Percentiles rank a stretch among this genome's conserved stretches.
Evolutionary conservation across 2,329 filamentous ascomycete species (phyloP).

Genomic region (Atkinsonella texensis): DNA sequence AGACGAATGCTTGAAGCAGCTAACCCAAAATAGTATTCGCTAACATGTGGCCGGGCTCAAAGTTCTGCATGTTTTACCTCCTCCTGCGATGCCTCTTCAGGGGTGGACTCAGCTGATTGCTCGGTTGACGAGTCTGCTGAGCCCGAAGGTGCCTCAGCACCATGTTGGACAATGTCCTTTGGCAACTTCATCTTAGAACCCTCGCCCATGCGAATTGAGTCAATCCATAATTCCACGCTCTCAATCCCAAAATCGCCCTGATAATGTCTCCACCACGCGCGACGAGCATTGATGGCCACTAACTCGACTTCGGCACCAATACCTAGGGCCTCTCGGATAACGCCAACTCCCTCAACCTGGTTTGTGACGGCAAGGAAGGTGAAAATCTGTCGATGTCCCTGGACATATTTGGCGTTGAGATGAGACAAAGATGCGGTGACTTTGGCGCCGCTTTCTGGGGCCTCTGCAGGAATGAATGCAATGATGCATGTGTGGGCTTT

Average conservation of each 20-base stretch:
- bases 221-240: conserved; percentile 74
- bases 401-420: conserved; percentile 62
- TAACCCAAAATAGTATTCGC: too few species aligned
- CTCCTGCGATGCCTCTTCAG: conserved; percentile 14
- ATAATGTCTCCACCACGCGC: conserved; percentile 76
- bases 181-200: conserved; percentile 67
- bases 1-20: too few species aligned
- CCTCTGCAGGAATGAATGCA: conserved; percentile 49
- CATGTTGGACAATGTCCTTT: conserved; percentile 34
- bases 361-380: conserved; percentile 68
- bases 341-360: conserved; percentile 27
- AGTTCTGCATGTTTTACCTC: conserved; percentile 37
- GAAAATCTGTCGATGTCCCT: conserved; percentile 58
- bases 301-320: conserved; percentile 55
- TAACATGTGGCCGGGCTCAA: conserved; percentile 15
- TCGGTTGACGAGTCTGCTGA: background rate
- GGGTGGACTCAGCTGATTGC: conserved; percentile 12
- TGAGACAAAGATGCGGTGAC: conserved; percentile 55
- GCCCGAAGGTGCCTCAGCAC: conserved; percentile 19
- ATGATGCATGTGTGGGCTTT: conserved; percentile 79
- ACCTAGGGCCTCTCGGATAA: conserved; percentile 38
- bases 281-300: conserved; percentile 73
- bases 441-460: conserved; percentile 38
- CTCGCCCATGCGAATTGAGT: conserved; percentile 82
- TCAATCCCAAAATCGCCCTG: conserved; percentile 45